Evolutionary conservation across 129 eudicot species (phyloP), one percentile per base, ranked within the genome.

Genomic region (Cynara cardunculus): DNA sequence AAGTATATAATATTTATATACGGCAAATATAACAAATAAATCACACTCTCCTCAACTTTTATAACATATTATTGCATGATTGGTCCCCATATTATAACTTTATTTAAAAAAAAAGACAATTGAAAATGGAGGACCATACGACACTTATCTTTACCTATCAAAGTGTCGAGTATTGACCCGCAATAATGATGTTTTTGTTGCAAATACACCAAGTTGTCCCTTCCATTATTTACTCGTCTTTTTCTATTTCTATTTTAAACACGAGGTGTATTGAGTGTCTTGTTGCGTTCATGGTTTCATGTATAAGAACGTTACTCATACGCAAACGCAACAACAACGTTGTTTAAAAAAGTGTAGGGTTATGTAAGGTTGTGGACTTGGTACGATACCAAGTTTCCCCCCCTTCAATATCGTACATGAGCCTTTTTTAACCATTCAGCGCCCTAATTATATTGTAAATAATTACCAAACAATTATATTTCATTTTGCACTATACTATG

Each of bases 121-220:
- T 30, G 39, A 66, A 77, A 25, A 37, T 13, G 18, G 8, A 69
- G 62, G 37, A 22, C 44, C 61, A 49, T 21, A 13, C 14, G 1
- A 49, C 18, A 79, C 74, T 37, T 56, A 28, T 81, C 74, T 39
- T 72, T 71, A 22, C 9, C 26, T 5, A 14, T 16, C 5, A 7
- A 53, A 53, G 64, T 53, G 18, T 53, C 64, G 62, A 53, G 22
- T 53, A 41, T 2, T 3, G 6, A 65, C 32, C 18, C 1, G 26
- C 62, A 13, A 49, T 13, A 68, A 74, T 30, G 76, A 82, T 75
- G 62, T 39, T 62, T 75, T 68, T 82, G 67, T 78, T 67, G 39
- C 19, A 0, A 62, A 62, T 32, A 76, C 22, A 72, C 19, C 71
- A 62, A 7, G 11, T 14, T 78, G 41, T 44, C 67, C 37, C 21